phyloP scores from a whole-genome alignment of 2,329 filamentous ascomycete species.

The Colletotrichum sp. region DNA sequence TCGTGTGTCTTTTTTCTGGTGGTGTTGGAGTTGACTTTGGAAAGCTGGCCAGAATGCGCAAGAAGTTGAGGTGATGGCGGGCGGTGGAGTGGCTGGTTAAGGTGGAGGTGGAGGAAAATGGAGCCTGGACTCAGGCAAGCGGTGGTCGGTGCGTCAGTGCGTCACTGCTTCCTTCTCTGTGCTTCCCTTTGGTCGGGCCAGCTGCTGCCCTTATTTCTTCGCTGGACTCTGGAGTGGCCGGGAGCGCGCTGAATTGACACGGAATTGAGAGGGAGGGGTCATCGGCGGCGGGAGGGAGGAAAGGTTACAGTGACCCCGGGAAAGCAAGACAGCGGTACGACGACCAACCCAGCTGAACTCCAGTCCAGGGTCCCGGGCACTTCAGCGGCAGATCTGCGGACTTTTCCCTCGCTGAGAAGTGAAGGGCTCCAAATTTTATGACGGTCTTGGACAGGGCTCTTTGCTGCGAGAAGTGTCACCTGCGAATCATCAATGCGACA shows the following conservation, averaged over 20 bases:
- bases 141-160: slow-evolving; percentile 21
- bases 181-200: slow-evolving; percentile 1
- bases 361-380: slow-evolving; percentile 5
- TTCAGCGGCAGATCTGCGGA: slow-evolving; percentile 13
- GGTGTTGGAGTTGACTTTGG: slow-evolving; percentile 3
- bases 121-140: slow-evolving; percentile 13
- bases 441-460: neutral
- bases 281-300: neutral
- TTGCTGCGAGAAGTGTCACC: neutral
- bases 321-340: neutral
- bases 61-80: slow-evolving; percentile 16
- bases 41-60: slow-evolving; percentile 22
- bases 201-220: neutral
- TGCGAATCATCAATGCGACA: neutral
- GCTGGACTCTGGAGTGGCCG: neutral
- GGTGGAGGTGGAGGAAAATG: slow-evolving; percentile 13
- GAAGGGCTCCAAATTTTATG: neutral
- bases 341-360: neutral
- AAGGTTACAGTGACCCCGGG: neutral
- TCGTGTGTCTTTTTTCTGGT: slow-evolving; percentile 7
- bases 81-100: slow-evolving; percentile 15
- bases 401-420: neutral
- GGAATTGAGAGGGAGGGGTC: neutral
- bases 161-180: slow-evolving; percentile 14
- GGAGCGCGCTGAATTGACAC: neutral